Evolutionary conservation across 352 stramenopile genomes (phyloP).

Genomic region (Pythium monospermum): DNA sequence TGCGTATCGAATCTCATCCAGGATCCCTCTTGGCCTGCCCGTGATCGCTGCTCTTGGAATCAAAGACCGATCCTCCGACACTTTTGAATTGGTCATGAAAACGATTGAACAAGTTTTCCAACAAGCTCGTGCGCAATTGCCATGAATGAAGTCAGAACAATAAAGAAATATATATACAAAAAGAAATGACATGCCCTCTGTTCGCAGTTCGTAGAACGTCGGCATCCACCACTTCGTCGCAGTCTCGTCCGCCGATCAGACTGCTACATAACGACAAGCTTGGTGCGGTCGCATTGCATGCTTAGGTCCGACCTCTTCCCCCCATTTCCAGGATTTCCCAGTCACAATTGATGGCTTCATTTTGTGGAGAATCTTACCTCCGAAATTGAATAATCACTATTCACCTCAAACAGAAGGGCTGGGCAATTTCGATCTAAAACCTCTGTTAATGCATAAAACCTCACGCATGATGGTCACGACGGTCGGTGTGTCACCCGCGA

Average conservation of each 20-base stretch:
- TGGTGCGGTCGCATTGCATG: too few relatives aligned
- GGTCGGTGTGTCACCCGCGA: slow-evolving; percentile 17
- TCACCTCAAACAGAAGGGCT: not conserved
- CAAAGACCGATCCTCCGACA: slow-evolving; percentile 66
- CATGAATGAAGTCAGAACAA: too few relatives aligned
- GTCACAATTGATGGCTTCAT: slow-evolving; percentile 19
- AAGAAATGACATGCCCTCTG: too few relatives aligned
- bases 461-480: not conserved
- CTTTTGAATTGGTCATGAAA: slow-evolving; percentile 77
- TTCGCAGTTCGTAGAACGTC: too few relatives aligned
- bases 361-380: too few relatives aligned
- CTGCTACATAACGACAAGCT: too few relatives aligned
- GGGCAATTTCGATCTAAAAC: not conserved
- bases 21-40: slow-evolving; percentile 53
- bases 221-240: too few relatives aligned
- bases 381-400: too few relatives aligned
- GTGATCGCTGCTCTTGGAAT: slow-evolving; percentile 71
- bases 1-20: slow-evolving; percentile 13
- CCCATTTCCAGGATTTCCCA: not conserved
- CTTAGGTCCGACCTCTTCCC: too few relatives aligned
- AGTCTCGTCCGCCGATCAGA: too few relatives aligned
- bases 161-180: too few relatives aligned
- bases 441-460: slow-evolving; percentile 18
- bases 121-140: slow-evolving; percentile 9
- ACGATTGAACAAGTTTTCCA: slow-evolving; percentile 42